Evolutionary conservation across 495 filamentous ascomycete genomes (phyloP), one percentile per base, ranked within the genome.

Genomic region (Glonium stellatum): DNA sequence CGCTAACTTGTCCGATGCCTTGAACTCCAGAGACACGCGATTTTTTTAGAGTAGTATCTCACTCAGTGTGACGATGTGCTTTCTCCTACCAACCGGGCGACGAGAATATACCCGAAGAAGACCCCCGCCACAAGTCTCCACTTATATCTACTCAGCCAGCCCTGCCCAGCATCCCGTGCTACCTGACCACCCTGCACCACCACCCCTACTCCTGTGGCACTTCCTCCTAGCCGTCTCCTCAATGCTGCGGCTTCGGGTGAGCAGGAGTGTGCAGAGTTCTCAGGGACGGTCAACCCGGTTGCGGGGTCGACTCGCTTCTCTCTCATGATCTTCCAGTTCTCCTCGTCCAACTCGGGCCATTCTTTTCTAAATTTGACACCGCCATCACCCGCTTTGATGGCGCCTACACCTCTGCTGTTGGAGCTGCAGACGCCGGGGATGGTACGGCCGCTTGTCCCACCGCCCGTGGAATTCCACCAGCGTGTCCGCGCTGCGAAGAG

Each of bases 401-500:
- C 84, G 35, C 87, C 87, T 55, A 86, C 78, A 0, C 85, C 85
- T 15, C 59, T 46, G 31, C 58, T 62, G 54, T 69, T 69, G 3
- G 59, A 54, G 13, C 53, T 54, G 6, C 8, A 27, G 19, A 51
- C 25, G 18, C 48, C 48, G 19, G 48, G 48, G 18, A 51, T 51
- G 35, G 62, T 69, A 25, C 63, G 65, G 15, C 18, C n/a, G 49
- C n/a, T 15, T 47, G 41, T 39, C n/a, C 93, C 93, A 37, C 93
- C 95, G 21, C 92, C 95, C 1, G 93, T 97, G 27, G 83, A 86
- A 72, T 98, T 98, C 93, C 93, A 97, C 93, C 93, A 98, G 47
- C 89, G 76, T 3, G 88, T 89, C 53, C 89, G 81, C 10, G 81
- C 81, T 0, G 93, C 91, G 22, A 87, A 83, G 63, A 85, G 81